Percentiles rank a stretch among this genome's conserved stretches.
phyloP scores from a whole-genome alignment of 1,284 basidiomycete genomes.

The Cryptococcus maquisensis region DNA sequence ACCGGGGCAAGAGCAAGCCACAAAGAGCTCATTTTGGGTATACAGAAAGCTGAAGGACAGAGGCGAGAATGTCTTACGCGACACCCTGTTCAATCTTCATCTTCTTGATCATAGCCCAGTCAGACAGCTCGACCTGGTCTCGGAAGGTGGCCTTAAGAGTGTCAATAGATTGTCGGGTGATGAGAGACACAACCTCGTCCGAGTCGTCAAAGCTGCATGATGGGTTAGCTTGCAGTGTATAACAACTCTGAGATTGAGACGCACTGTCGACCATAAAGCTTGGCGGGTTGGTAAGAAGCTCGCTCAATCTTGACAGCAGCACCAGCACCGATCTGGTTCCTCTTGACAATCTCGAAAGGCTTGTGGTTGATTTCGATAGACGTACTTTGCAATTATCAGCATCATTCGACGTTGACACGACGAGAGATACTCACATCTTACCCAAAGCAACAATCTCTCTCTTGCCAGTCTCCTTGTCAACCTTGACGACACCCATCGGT shows the following conservation, averaged over 20 bases:
- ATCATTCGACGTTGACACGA: neutral
- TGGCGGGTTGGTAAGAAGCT: slow-evolving; percentile 90
- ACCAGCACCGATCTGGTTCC: slow-evolving; percentile 86
- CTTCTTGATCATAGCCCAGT: slow-evolving; percentile 90
- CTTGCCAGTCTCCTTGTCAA: slow-evolving; percentile 73
- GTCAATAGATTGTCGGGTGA: slow-evolving; percentile 90
- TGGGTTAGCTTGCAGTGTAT: neutral
- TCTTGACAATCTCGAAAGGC: slow-evolving; percentile 79
- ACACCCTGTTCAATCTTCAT: slow-evolving; percentile 73
- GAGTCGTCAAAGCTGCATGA: slow-evolving; percentile 74
- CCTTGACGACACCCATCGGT: slow-evolving; percentile 89
- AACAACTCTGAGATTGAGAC: slow-evolving; percentile 8
- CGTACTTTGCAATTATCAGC: slow-evolving; percentile 57
- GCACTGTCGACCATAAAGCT: slow-evolving; percentile 70
- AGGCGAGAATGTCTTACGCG: slow-evolving; percentile 20
- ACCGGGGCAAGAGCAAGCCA: neutral
- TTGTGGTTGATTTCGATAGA: slow-evolving; percentile 92
- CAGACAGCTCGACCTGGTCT: slow-evolving; percentile 81
- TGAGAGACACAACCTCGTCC: slow-evolving; percentile 86
- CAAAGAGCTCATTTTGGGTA: neutral
- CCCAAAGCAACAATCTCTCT: slow-evolving; percentile 88
- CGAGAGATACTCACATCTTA: slow-evolving; percentile 68
- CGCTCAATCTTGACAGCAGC: slow-evolving; percentile 99
- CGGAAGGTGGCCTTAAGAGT: slow-evolving; percentile 89
- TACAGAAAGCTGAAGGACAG: neutral